Evolutionary conservation across 2,329 filamentous ascomycete species (phyloP).

Genomic region (Aspergillus sergii): DNA sequence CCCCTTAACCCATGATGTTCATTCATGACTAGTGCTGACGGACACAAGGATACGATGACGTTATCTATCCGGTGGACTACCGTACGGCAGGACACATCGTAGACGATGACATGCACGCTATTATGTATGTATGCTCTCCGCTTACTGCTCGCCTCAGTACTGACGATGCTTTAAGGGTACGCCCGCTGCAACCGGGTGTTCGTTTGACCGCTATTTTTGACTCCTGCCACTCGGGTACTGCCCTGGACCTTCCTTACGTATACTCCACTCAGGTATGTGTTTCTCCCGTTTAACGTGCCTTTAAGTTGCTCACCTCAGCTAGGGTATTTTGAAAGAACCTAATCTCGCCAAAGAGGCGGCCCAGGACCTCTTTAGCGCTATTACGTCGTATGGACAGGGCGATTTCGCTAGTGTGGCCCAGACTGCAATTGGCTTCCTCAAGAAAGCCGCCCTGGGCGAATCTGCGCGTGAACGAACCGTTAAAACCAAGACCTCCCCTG

Average conservation of each 20-base stretch:
- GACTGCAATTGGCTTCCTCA: conserved; percentile 81
- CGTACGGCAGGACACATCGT: conserved; percentile 70
- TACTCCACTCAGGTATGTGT: conserved; percentile 59
- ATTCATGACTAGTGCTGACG: background rate
- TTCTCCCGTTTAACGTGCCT: background rate
- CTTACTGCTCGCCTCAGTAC: background rate
- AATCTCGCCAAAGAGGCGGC: conserved; percentile 69
- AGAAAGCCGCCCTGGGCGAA: conserved; percentile 80
- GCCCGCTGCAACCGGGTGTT: conserved; percentile 80
- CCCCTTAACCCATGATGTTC: too few species aligned
- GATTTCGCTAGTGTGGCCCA: conserved; percentile 80
- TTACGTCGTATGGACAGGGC: conserved; percentile 77
- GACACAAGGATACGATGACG: conserved; percentile 65
- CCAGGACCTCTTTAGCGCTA: conserved; percentile 64
- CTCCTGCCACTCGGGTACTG: conserved; percentile 68
- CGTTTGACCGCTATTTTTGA: conserved; percentile 71
- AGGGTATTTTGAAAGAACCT: conserved; percentile 66
- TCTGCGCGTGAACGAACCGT: conserved; percentile 77
- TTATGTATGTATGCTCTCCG: conserved; percentile 50
- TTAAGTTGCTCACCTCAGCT: background rate
- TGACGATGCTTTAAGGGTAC: conserved; percentile 54
- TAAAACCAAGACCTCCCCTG: conserved; percentile 87
- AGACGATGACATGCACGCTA: conserved; percentile 76
- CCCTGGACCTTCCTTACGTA: conserved; percentile 68
- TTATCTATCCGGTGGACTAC: conserved; percentile 78